phyloP scores from a whole-genome alignment of 2,329 filamentous ascomycete genomes.

The Akanthomyces dipterigenus region DNA sequence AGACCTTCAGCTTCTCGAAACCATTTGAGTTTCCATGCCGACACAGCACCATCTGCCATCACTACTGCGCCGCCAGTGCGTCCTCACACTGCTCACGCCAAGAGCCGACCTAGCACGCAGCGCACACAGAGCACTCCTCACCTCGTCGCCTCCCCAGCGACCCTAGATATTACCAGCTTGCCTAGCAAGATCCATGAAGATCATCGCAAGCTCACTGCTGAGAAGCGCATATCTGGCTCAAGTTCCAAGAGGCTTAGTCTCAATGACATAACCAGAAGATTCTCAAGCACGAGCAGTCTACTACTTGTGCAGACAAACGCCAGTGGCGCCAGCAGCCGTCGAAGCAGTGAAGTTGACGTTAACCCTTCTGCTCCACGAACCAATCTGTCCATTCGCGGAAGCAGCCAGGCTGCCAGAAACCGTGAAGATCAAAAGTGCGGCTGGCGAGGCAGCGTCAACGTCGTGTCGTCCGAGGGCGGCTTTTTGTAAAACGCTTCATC shows the following conservation, averaged over 20 bases:
- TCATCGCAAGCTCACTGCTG: slow-evolving; percentile 25
- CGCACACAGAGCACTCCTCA: slow-evolving; percentile 44
- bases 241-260: slow-evolving; percentile 55
- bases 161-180: slow-evolving; percentile 18
- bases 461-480: slow-evolving; percentile 46
- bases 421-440: slow-evolving; percentile 38
- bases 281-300: slow-evolving; percentile 55
- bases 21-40: slow-evolving; percentile 27
- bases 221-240: slow-evolving; percentile 46
- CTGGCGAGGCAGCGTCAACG: slow-evolving; percentile 51
- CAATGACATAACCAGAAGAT: slow-evolving; percentile 52
- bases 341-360: slow-evolving; percentile 39
- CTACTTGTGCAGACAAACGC: slow-evolving; percentile 53
- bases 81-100: slow-evolving; percentile 49
- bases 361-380: slow-evolving; percentile 29
- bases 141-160: slow-evolving; percentile 26
- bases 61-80: slow-evolving; percentile 27
- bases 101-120: slow-evolving; percentile 37
- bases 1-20: slow-evolving; percentile 26
- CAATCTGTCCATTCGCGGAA: slow-evolving; percentile 37
- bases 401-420: slow-evolving; percentile 24
- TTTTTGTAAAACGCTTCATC: slow-evolving; percentile 37
- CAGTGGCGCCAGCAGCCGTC: slow-evolving; percentile 40
- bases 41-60: slow-evolving; percentile 16
- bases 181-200: slow-evolving; percentile 27